Conservation (phyloP, 2,329 filamentous ascomycete genomes). For the Waltergamsia citrina region DNA sequence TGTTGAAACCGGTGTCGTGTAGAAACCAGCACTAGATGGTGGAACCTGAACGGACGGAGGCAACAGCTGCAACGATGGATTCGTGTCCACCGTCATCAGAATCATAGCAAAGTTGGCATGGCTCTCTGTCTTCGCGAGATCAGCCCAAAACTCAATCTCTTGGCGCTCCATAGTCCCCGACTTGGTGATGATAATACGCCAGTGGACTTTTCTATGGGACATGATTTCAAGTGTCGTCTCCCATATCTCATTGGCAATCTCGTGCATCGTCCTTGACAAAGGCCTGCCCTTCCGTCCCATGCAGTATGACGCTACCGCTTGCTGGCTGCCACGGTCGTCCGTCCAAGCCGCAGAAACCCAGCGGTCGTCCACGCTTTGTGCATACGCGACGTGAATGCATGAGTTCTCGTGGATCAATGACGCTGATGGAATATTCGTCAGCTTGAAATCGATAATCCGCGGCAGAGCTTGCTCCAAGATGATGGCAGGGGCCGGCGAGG, state of each 20-base stretch:
- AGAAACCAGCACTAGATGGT: conserved; percentile 32
- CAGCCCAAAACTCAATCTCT: conserved; percentile 53
- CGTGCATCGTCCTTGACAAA: conserved; percentile 42
- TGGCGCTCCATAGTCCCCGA: conserved; percentile 57
- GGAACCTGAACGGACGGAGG: conserved; percentile 43
- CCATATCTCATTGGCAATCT: conserved; percentile 71
- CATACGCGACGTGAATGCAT: conserved; percentile 72
- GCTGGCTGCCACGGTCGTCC: conserved; percentile 64
- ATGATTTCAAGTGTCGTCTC: conserved; percentile 67
- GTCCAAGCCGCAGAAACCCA: conserved; percentile 80
- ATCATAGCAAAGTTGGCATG: conserved; percentile 44
- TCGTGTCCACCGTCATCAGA: conserved; percentile 55
- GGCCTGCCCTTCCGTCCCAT: conserved; percentile 49
- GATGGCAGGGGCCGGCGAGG: conserved; percentile 59
- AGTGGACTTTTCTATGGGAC: conserved; percentile 59
- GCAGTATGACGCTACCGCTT: conserved; percentile 66
- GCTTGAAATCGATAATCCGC: conserved; percentile 65
- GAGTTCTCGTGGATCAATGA: conserved; percentile 71
- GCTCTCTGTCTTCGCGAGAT: conserved; percentile 40
- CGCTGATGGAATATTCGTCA: conserved; percentile 56
- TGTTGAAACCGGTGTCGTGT: conserved; percentile 59
- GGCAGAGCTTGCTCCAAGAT: conserved; percentile 62
- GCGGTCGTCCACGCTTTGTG: conserved; percentile 61
- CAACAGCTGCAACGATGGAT: conserved; percentile 53
- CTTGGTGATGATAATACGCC: conserved; percentile 69